phyloP scores from a whole-genome alignment of 108 stramenopile genomes.

The Fragilaria crotonensis region DNA sequence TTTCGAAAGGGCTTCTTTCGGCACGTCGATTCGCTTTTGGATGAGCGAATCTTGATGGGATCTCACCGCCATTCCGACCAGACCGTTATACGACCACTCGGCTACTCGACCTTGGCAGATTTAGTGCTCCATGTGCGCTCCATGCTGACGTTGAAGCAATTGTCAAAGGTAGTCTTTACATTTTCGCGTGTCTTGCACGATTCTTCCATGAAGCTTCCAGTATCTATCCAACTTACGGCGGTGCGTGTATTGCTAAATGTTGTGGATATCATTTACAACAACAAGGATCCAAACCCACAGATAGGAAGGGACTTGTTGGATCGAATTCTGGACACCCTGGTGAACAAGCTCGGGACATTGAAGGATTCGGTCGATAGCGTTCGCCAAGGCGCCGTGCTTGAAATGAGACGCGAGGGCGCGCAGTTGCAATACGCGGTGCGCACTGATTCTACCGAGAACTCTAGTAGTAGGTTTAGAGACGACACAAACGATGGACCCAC shows the following conservation, averaged over 20 bases:
- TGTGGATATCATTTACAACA: constrained; percentile 81
- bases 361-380: constrained; percentile 21
- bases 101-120: constrained; percentile 87
- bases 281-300: constrained; percentile 69
- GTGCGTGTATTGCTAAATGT: constrained; percentile 84
- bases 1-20: constrained; percentile 84
- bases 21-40: constrained; percentile 84
- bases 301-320: constrained; percentile 76
- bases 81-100: constrained; percentile 68
- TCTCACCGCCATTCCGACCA: constrained; percentile 40
- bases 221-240: constrained; percentile 80
- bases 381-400: not conserved
- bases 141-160: constrained; percentile 68
- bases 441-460: not conserved
- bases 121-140: constrained; percentile 79
- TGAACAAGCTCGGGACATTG: constrained; percentile 79
- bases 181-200: constrained; percentile 89
- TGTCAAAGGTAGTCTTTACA: constrained; percentile 75
- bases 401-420: not conserved
- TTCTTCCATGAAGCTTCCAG: constrained; percentile 54
- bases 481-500: constrained; percentile 1
- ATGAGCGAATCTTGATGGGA: constrained; percentile 78
- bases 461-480: constrained; percentile 10
- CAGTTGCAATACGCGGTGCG: not conserved
- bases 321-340: constrained; percentile 69